Base-by-base conservation (phyloP, 2,329 filamentous ascomycete species). In the Colletotrichum sp. region DNA sequence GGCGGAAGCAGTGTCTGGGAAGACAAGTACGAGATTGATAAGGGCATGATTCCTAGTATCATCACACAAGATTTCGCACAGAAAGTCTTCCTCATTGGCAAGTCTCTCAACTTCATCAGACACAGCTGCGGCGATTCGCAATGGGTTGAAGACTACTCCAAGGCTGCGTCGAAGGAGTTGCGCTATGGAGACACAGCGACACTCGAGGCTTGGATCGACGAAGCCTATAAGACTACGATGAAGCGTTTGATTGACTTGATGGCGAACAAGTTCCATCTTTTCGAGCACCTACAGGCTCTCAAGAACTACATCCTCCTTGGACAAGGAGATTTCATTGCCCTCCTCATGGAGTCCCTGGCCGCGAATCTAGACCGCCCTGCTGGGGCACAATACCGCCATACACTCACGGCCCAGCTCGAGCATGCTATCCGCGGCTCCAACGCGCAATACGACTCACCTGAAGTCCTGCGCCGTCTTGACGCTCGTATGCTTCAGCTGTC, bases 141-240 rank as follows among this genome's bases (percentile, higher is more conserved):
- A 36, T 99, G 97, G 97, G 97, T 99, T 3, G 96, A 98, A 82
- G 93, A 93, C 36, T 98, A 99, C 85, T 98, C 96, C 32, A 98
- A 98, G 82, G 94, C 93, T 66, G 94, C 96, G 2, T 98, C 96
- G 12, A 98, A 97, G 84, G 95, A 98, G 84, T 89, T 99, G 39
- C 92, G 92, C 65, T 98, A 99, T 82, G 96, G 96, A 67, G 96
- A 98, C 84, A 98, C 96, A 9, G 95, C 95, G 0, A 98, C 94
- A 2, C 90, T 99, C 1, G 96, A 98, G 83, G 92, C 93, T 1
- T 98, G 95, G 85, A 99, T 99, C 80, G 97, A 98, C 80, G 95
- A 98, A 80, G 97, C 98, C 3, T 98, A 99, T 87, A 98, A 98
- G 84, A 97, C 95, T 1, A 98, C 98, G 8, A 99, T 99, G 96